phyloP scores from a whole-genome alignment of 768 basidiomycete species.

The Phanerochaete carnosa region DNA sequence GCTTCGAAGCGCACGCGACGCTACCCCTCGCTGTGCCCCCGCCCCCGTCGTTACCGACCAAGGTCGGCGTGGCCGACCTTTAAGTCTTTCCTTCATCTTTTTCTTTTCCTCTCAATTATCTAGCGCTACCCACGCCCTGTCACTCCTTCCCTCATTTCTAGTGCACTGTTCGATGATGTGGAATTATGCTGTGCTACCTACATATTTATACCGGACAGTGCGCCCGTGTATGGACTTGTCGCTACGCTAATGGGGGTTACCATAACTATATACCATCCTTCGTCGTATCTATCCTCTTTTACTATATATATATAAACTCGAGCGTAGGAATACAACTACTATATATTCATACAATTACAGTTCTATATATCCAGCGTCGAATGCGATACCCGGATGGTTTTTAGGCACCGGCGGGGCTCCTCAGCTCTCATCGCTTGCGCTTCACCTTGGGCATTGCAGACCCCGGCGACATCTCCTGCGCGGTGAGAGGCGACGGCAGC shows the following conservation, averaged over 20 bases:
- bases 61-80: slow-evolving; percentile 1
- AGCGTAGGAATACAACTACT: slow-evolving; percentile 22
- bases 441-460: slow-evolving; percentile 21
- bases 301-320: no score
- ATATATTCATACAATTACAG: slow-evolving; percentile 25
- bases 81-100: neutral
- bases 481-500: slow-evolving; percentile 15
- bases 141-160: neutral
- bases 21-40: neutral
- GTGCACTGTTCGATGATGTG: neutral
- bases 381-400: neutral
- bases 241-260: neutral
- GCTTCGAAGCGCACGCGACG: neutral
- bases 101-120: neutral
- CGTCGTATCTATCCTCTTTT: neutral
- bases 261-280: slow-evolving; percentile 8
- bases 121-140: neutral
- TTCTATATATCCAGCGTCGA: slow-evolving; percentile 12
- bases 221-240: slow-evolving; percentile 5
- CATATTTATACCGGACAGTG: slow-evolving; percentile 11
- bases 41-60: slow-evolving; percentile 16
- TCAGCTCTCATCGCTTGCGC: slow-evolving; percentile 22
- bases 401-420: neutral
- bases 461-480: neutral
- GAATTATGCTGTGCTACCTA: slow-evolving; percentile 2